Percentiles rank a stretch among this genome's conserved stretches.
Conservation (phyloP, 2,329 filamentous ascomycete genomes). For the Penicillium brasilianum region DNA sequence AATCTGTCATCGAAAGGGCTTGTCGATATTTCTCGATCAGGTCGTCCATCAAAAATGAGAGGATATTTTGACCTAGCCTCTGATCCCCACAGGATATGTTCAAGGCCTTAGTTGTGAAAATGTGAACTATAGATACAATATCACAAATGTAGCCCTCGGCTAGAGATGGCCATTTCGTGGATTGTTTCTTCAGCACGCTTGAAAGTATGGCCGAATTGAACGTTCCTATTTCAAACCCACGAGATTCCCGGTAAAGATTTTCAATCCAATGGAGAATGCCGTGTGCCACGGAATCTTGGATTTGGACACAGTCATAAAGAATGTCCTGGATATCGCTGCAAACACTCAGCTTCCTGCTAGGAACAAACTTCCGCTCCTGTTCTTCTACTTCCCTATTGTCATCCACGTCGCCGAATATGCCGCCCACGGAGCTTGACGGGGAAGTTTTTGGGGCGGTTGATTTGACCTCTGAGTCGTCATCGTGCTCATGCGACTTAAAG, state of each 20-base stretch:
- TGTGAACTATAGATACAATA: constrained; percentile 30
- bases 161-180: constrained; percentile 59
- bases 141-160: constrained; percentile 57
- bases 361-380: not conserved
- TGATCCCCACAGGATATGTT: constrained; percentile 4
- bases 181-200: constrained; percentile 58
- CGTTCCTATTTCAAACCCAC: constrained; percentile 62
- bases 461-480: not conserved
- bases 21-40: constrained; percentile 53
- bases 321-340: not conserved
- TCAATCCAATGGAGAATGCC: constrained; percentile 47
- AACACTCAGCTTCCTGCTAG: constrained; percentile 1
- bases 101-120: not conserved
- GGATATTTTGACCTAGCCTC: constrained; percentile 41
- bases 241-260: constrained; percentile 49
- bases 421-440: not conserved
- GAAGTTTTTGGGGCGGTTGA: not conserved
- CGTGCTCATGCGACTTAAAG: not conserved
- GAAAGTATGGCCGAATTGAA: constrained; percentile 42
- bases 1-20: constrained; percentile 55
- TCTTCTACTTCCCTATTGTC: not conserved
- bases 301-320: not conserved
- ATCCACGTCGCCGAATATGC: not conserved
- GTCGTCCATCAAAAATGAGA: constrained; percentile 51
- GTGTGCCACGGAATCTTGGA: not conserved